Base-by-base conservation (phyloP, 257 asterid genomes). In the Nicotiana undulata region DNA sequence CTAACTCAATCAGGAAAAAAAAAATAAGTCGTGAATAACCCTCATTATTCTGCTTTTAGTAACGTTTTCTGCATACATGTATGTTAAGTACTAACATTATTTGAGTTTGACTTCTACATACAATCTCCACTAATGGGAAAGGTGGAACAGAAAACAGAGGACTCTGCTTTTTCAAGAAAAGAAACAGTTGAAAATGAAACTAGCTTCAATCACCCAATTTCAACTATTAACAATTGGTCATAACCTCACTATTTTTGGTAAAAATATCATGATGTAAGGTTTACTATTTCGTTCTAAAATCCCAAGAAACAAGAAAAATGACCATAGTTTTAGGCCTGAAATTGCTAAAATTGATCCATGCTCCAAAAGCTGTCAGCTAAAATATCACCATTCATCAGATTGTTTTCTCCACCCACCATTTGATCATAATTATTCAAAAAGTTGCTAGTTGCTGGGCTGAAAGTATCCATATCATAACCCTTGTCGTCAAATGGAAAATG, bases 281-380 rank as follows among this genome's bases (percentile, higher is more conserved):
- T 51, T 5, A 51, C 6, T 11, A 12, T 51, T 51, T 51, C 6
- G 18, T 3, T 51, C 6, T 11, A 51, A 51, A 51, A 51, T 51
- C 2, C 18, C 56, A 0, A 2, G 49, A 40, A 9, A 13, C 56
- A 13, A 4, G 56, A 51, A 51, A 15, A 1, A 51, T 51, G 6
- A 51, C 17, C 56, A 51, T 51, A 51, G 18, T 51, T 51, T 26
- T 44, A 85, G 3, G 12, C 10, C 49, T 40, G 49, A 40, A 40
- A 40, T 40, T 40, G 49, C 49, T 40, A 40, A 52, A 83, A 46
- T 0, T 86, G 80, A 81, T 86, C 89, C 83, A 86, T 49, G 64
- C 72, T 81, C 85, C 87, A 86, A 8, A 79, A 55, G 4, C 81
- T 75, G 13, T 63, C 51, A 56, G 63, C 64, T 55, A 85, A 40